Evolutionary conservation across 306 rosid genomes (phyloP), one percentile per base, ranked within the genome.

Genomic region (Vigna angularis): DNA sequence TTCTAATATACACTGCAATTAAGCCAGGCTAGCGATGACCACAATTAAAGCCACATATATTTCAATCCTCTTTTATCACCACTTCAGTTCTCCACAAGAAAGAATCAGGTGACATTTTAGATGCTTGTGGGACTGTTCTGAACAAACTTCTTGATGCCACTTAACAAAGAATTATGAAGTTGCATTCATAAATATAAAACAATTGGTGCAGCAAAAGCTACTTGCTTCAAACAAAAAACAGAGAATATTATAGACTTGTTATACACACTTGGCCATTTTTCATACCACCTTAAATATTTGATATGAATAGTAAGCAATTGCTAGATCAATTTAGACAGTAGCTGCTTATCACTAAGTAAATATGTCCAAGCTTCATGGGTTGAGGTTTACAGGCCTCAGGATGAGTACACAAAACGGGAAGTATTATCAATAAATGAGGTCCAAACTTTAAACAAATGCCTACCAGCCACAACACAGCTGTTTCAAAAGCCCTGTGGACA

Each of bases 391-490:
- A 64, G 40, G 73, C 75, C 70, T 26, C 47, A 10, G 36, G 52
- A 70, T 63, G 52, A 70, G 78, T 57, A 56, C 58, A 80, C 68
- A 47, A 28, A 55, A 64, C 48, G 56, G 53, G 74, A 17, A 68
- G 48, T 53, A n/a, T 38, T 17, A 69, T 47, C 67, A 65, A 74
- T 48, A 77, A 63, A 36, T 55, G 36, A 45, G 20, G 26, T 70
- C 61, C 57, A 82, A 83, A 49, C 32, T 26, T 28, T 36, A 63
- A 85, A 84, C 50, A 59, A 48, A 84, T 50, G 71, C 92, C 69
- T 91, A 95, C 99, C 98, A 95, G 90, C 98, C 98, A 95, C 48
- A 72, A 79, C 57, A 92, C 84, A 80, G 93, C 97, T 64, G 99
- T 86, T 81, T 95, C 99, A 80, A 91, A 95, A 58, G 98, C 93